phyloP scores from a whole-genome alignment of 2,329 filamentous ascomycete genomes.

The Epichloe sibirici region DNA sequence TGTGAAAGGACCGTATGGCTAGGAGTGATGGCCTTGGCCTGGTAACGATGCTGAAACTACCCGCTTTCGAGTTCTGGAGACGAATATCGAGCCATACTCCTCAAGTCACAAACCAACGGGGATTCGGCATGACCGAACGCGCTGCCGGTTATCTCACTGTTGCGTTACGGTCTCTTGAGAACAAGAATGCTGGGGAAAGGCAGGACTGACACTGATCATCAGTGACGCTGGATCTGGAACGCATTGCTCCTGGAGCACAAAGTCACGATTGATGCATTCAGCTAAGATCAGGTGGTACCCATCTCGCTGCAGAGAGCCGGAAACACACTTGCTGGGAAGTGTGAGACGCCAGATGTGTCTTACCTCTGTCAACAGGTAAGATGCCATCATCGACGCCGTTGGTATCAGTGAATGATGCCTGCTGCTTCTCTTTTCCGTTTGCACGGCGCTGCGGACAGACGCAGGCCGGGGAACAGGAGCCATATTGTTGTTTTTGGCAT shows the following conservation, averaged over 20 bases:
- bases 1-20: not conserved
- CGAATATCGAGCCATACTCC: not conserved
- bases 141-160: not conserved
- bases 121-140: not conserved
- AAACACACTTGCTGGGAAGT: not conserved
- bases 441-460: not conserved
- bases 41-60: not conserved
- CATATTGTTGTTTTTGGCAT: too few species aligned
- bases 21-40: not conserved
- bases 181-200: not conserved
- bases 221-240: not conserved
- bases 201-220: not conserved
- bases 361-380: not conserved
- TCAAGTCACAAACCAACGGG: not conserved
- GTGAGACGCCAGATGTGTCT: not conserved
- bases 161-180: not conserved
- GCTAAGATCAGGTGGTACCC: slow-evolving; percentile 4
- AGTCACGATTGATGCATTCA: not conserved
- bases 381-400: not conserved
- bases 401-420: not conserved
- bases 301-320: slow-evolving; percentile 2
- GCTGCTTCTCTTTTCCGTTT: not conserved
- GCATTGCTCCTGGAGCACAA: not conserved
- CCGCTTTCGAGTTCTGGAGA: not conserved
- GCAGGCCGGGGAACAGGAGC: not conserved